Base-by-base conservation (phyloP, 345 rosid species). In the Lepidium aucheri region DNA sequence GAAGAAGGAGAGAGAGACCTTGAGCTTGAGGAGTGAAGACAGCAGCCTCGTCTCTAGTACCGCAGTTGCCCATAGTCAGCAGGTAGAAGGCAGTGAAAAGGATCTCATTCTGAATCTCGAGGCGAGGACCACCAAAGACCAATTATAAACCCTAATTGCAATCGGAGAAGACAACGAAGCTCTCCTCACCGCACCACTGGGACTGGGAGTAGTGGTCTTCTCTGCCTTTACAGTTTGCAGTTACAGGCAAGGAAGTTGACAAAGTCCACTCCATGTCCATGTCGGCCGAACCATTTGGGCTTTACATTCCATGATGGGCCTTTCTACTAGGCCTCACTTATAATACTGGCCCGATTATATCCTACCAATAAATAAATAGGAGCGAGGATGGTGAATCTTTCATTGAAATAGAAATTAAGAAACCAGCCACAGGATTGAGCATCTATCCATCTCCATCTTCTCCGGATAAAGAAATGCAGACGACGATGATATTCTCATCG, bases 41-140 rank as follows among this genome's bases (percentile, higher is more conserved):
- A 28, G 96, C 84, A 76, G 97, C 84, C 70, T 94, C 96, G 80
- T 90, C 99, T 81, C 95, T 80, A 62, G 97, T 94, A 57, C 96
- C 96, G 58, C 99, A 94, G 83, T 90, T 90, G 63, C 97, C 99
- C 99, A 93, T 93, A 20, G 44, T 60, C 56, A 67, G 56, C 8
- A 70, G 49, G 8, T 46, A 41, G 18, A 55, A 44, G 32, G 58
- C 55, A 17, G 44, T 16, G 73, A 66, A 65, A 45, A 53, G 33
- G 53, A 67, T 74, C 73, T 60, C 73, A 74, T 73, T 53, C 38
- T 74, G 44, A 36, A 65, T 57, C 26, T 13, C 55, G 33, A 24
- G 54, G n/a, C 20, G 8, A 20, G 62, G 34, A 39, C n/a, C 40
- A 8, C 49, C 38, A 3, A 58, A 36, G 34, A 14, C 30, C 47